phyloP scores from a whole-genome alignment of 164 flowering plant species.

The Warburgia ugandensis region DNA sequence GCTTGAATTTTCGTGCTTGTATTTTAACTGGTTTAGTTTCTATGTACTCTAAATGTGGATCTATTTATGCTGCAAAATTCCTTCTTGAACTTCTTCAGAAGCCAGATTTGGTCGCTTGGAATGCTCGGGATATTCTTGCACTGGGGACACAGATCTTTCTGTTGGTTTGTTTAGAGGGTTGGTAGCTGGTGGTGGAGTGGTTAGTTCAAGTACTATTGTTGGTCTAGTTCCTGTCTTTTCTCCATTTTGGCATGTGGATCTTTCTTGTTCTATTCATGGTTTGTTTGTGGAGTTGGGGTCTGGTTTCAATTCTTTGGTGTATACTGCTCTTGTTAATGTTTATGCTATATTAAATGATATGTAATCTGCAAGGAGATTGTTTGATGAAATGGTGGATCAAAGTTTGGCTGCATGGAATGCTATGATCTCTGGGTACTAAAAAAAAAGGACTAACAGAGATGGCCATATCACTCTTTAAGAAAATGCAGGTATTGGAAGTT shows the following conservation, averaged over 20 bases:
- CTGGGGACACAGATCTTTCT: conserved; percentile 42
- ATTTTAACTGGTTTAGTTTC: conserved; percentile 74
- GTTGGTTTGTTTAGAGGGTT: conserved; percentile 43
- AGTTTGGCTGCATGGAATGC: conserved; percentile 84
- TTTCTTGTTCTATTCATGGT: conserved; percentile 43
- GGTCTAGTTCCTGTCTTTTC: conserved; percentile 65
- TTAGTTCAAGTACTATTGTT: conserved; percentile 73
- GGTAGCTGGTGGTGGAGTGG: conserved; percentile 28
- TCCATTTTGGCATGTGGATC: conserved; percentile 57
- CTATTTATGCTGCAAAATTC: conserved; percentile 27
- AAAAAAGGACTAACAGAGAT: conserved; percentile 67
- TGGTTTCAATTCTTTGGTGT: conserved; percentile 39
- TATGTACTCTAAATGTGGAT: conserved; percentile 72
- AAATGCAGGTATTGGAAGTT: conserved; percentile 54
- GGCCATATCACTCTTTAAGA: conserved; percentile 65
- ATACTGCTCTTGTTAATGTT: conserved; percentile 73
- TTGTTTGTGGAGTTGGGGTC: conserved; percentile 49
- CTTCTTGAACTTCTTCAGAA: conserved; percentile 44
- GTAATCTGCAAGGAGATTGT: conserved; percentile 51
- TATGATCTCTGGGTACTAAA: conserved; percentile 88
- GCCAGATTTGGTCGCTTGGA: conserved; percentile 72
- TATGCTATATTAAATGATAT: conserved; percentile 67
- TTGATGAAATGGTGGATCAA: conserved; percentile 61
- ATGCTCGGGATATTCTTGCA: conserved; percentile 73
- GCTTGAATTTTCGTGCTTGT: conserved; percentile 29